These are phyloP conservation scores for Diaporthe vaccinii DNA, from an alignment of 2,329 filamentous ascomycete genomes.

Conservation along the genomic window DNA sequence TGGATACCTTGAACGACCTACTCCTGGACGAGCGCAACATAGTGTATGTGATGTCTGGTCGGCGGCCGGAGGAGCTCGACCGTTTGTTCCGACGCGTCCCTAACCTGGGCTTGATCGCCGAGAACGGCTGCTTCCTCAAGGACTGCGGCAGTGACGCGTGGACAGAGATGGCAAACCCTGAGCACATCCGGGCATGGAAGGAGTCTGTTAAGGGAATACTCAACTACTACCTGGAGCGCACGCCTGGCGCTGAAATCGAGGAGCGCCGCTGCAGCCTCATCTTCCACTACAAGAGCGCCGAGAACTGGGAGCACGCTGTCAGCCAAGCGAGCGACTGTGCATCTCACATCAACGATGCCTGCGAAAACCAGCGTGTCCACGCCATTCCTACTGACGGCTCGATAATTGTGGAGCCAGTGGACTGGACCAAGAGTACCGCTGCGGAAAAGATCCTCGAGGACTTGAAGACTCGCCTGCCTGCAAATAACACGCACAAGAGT, in stretches of 20 bases:
- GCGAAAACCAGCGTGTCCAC: conserved; percentile 84
- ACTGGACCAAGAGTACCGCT: conserved; percentile 90
- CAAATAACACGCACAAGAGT: conserved; percentile 51
- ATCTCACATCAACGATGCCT: conserved; percentile 95
- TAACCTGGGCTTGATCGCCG: conserved; percentile 89
- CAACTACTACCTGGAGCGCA: conserved; percentile 89
- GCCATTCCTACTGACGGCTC: conserved; percentile 85
- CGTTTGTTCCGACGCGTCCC: conserved; percentile 87
- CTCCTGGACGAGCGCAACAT: conserved; percentile 84
- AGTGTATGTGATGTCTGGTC: conserved; percentile 94
- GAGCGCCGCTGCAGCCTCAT: conserved; percentile 92
- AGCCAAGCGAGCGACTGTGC: conserved; percentile 91
- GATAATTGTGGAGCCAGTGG: conserved; percentile 85
- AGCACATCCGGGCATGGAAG: conserved; percentile 84
- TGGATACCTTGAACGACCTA: conserved; percentile 86
- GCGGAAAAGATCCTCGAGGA: conserved; percentile 79
- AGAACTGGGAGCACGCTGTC: conserved; percentile 80
- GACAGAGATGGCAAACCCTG: conserved; percentile 81
- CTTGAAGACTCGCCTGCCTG: conserved; percentile 57
- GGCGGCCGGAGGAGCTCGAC: conserved; percentile 89
- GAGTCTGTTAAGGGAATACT: conserved; percentile 85
- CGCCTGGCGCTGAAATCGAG: conserved; percentile 89
- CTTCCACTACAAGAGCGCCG: conserved; percentile 89
- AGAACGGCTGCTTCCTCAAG: conserved; percentile 93
- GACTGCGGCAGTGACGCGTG: conserved; percentile 77